These are phyloP conservation scores for Apiosordaria backusii DNA, from an alignment of 495 filamentous ascomycete species.

Conservation along the genomic window DNA sequence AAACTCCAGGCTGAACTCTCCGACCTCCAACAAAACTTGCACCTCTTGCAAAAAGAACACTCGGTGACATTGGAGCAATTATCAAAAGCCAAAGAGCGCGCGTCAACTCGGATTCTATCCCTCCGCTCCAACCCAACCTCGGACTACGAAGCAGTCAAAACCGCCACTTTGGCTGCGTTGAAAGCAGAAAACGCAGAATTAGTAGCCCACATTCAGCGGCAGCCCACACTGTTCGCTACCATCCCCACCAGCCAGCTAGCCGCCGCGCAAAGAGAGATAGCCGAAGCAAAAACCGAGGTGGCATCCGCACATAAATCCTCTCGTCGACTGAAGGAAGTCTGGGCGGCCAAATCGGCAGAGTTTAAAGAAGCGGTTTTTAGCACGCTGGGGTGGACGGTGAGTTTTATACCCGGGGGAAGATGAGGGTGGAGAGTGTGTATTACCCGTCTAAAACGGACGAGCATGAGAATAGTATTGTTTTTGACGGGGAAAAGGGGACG, in stretches of 20 bases:
- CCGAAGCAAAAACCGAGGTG: conserved; percentile 66
- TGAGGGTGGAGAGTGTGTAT: conserved; percentile 77
- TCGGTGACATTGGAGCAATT: conserved; percentile 68
- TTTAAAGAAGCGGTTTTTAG: conserved; percentile 90
- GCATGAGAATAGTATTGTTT: conserved; percentile 87
- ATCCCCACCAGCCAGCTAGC: conserved; percentile 76
- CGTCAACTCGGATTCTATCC: conserved; percentile 79
- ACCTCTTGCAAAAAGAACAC: conserved; percentile 70
- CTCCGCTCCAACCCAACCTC: conserved; percentile 87
- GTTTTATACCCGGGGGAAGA: conserved; percentile 90
- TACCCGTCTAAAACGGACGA: conserved; percentile 63
- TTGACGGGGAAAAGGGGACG: conserved; percentile 92
- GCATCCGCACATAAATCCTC: conserved; percentile 81
- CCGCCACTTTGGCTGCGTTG: conserved; percentile 69
- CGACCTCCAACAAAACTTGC: conserved; percentile 60
- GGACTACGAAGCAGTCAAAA: conserved; percentile 75
- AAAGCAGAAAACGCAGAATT: conserved; percentile 82
- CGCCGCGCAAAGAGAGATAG: conserved; percentile 66
- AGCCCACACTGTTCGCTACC: conserved; percentile 41
- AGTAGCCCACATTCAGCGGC: conserved; percentile 65
- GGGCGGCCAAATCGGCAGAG: conserved; percentile 79
- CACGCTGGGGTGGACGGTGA: conserved; percentile 85
- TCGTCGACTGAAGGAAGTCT: conserved; percentile 83
- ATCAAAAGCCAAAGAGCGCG: conserved; percentile 63
- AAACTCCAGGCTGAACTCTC: conserved; percentile 76